Conservation (phyloP, 441 rosid species). For the Codiaeum variegatum region DNA sequence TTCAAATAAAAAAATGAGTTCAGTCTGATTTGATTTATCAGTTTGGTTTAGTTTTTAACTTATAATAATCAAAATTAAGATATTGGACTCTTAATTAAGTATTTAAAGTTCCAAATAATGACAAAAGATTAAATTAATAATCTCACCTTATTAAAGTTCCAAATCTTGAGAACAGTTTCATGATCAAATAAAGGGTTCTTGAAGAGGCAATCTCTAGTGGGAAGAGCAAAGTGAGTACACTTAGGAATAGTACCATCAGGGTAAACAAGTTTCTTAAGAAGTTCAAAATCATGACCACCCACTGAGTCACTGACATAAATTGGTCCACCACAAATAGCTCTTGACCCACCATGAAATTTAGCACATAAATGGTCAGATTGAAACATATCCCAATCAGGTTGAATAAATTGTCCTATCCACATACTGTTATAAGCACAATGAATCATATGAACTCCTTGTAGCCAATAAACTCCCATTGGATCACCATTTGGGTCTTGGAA, state of each 20-base stretch:
- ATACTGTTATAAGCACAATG: conserved; percentile 93
- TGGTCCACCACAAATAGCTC: conserved; percentile 84
- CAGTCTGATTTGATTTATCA: too few relatives aligned
- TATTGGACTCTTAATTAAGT: too few relatives aligned
- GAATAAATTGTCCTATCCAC: conserved; percentile 96
- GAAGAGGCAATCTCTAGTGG: conserved; percentile 74
- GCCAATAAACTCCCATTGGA: conserved; percentile 90
- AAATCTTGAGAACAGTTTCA: conserved; percentile 83
- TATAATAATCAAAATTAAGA: too few relatives aligned
- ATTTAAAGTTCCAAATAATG: too few relatives aligned
- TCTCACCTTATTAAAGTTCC: conserved; percentile 77
- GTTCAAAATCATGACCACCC: conserved; percentile 60
- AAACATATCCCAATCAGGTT: conserved; percentile 97
- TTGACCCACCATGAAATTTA: conserved; percentile 76
- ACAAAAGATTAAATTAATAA: too few relatives aligned
- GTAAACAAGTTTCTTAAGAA: conserved; percentile 57
- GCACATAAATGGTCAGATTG: conserved; percentile 87
- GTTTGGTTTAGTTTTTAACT: too few relatives aligned
- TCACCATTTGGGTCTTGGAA: conserved; percentile 93
- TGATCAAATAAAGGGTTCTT: conserved; percentile 74
- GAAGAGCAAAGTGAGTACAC: conserved; percentile 68
- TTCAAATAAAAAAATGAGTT: too few relatives aligned
- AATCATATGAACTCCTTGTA: conserved; percentile 95
- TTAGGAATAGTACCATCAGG: conserved; percentile 71
- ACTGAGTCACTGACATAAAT: conserved; percentile 68